phyloP scores from a whole-genome alignment of 352 stramenopile species.

The Globisporangium perplexum region DNA sequence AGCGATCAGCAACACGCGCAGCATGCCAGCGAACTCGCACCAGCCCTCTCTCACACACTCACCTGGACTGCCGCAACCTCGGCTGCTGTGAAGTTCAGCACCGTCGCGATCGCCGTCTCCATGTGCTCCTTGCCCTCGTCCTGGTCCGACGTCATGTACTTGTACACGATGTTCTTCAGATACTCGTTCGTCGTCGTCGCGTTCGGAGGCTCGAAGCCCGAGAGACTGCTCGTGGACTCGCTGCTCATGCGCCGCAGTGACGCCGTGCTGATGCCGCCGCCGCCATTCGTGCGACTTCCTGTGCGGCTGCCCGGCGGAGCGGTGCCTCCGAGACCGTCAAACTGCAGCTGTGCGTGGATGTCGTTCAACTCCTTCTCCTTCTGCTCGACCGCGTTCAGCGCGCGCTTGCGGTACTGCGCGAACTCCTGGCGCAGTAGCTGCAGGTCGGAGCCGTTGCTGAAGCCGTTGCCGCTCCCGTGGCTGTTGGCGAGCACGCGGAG shows the following conservation, averaged over 20 bases:
- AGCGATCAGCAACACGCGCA: not conserved
- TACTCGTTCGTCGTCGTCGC: conserved; percentile 85
- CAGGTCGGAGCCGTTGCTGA: conserved; percentile 38
- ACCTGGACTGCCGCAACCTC: conserved; percentile 64
- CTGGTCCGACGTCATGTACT: conserved; percentile 88
- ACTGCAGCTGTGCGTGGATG: conserved; percentile 55
- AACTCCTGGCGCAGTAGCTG: conserved; percentile 73
- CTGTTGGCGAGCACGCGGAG: conserved; percentile 34
- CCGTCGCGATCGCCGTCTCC: conserved; percentile 85
- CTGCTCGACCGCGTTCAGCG: conserved; percentile 73
- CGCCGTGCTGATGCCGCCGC: conserved; percentile 16
- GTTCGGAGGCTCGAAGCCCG: conserved; percentile 74
- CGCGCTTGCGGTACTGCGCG: conserved; percentile 69
- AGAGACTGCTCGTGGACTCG: conserved; percentile 73
- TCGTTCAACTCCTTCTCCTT: conserved; percentile 77
- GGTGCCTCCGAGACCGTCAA: conserved; percentile 26
- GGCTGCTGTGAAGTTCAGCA: conserved; percentile 76
- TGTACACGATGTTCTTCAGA: conserved; percentile 89
- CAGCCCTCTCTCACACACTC: not conserved
- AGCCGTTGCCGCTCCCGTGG: conserved; percentile 18
- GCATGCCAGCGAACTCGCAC: not conserved
- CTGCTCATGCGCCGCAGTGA: conserved; percentile 67
- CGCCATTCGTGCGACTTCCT: conserved; percentile 26
- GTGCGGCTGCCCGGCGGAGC: conserved; percentile 32
- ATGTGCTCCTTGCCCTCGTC: conserved; percentile 84